A percentile compares a stretch with the other conserved stretches of the same genome.
phyloP scores from a whole-genome alignment of 2,329 filamentous ascomycete genomes.

The Xenoacremonium recifei region DNA sequence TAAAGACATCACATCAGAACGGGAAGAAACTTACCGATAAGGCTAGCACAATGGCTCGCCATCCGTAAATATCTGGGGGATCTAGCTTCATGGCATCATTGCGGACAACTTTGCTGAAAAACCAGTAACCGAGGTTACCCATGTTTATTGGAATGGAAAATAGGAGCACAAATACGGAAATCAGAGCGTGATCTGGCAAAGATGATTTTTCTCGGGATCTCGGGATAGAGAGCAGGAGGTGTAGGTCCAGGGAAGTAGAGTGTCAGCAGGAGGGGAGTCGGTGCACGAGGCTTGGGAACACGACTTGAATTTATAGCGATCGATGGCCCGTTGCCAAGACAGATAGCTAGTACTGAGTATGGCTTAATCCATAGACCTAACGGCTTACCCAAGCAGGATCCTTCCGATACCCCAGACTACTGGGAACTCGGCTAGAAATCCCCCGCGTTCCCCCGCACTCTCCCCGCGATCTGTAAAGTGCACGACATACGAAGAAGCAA shows the following conservation, averaged over 20 bases:
- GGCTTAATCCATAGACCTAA: no score
- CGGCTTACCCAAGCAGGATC: no score
- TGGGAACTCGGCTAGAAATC: no score
- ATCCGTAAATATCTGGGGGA: slow-evolving; percentile 11
- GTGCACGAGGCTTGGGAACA: neutral
- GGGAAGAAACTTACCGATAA: slow-evolving; percentile 4
- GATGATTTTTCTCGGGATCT: neutral
- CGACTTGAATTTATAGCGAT: no score
- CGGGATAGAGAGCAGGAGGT: neutral
- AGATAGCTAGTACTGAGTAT: no score
- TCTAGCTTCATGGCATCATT: slow-evolving; percentile 13
- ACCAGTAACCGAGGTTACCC: slow-evolving; percentile 1
- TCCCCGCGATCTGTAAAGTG: no score
- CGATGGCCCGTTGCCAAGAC: no score
- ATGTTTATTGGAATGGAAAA: neutral
- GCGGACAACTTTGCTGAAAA: slow-evolving; percentile 10
- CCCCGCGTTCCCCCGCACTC: no score
- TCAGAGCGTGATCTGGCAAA: no score
- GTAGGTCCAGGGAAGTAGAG: neutral
- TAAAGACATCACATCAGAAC: no score
- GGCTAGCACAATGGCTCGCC: slow-evolving; percentile 8
- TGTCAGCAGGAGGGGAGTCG: neutral
- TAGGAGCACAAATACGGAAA: neutral
- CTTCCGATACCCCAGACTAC: no score
- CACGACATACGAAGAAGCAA: no score